Base-by-base conservation (phyloP, 352 stramenopile species). In the Phytophthora foliorum region DNA sequence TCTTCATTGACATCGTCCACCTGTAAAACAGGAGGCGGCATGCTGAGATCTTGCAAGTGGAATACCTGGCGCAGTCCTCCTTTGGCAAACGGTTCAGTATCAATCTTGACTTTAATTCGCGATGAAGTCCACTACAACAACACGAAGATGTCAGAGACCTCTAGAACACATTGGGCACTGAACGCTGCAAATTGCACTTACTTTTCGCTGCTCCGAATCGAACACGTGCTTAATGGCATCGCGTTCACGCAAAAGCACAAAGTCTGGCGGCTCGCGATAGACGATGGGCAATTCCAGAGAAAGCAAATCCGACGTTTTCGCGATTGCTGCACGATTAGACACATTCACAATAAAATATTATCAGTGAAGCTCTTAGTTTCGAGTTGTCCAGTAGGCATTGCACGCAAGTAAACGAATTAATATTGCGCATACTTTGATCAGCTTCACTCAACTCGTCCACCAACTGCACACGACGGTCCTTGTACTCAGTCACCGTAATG, bases 191-290 rank as follows among this genome's bases (percentile, higher is more conserved):
- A 2, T 19, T 45, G 14, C 27, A n/a, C 14, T 29, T 78, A 88
- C 82, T 67, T 87, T 86, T 27, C 84, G 75, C 16, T 87, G 77
- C 22, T 88, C 74, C 13, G 83, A 93, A 51, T 95, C 85, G 50
- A 95, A 93, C 2, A 87, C 70, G 62, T 95, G 87, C 42, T 92
- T 92, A 67, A 95, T 89, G 32, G 87, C 87, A 67, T 90, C 80
- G 29, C 85, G 80, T 58, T 89, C 80, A 6, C 80, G 78, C 7
- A 93, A 61, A 4, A 81, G 52, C 0, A 71, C 72, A 60, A 93
- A 93, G 34, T 92, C 83, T 22, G 85, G 85, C 6, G 85, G 85
- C 16, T 83, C 81, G 39, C 78, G 76, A 46, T 91, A 88, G 7
- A 93, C 59, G 13, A 91, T 86, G 1, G 81, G 81, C 16, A 91